Conservation (phyloP, 208 protist genomes). For the Leishmania gerbilli region DNA sequence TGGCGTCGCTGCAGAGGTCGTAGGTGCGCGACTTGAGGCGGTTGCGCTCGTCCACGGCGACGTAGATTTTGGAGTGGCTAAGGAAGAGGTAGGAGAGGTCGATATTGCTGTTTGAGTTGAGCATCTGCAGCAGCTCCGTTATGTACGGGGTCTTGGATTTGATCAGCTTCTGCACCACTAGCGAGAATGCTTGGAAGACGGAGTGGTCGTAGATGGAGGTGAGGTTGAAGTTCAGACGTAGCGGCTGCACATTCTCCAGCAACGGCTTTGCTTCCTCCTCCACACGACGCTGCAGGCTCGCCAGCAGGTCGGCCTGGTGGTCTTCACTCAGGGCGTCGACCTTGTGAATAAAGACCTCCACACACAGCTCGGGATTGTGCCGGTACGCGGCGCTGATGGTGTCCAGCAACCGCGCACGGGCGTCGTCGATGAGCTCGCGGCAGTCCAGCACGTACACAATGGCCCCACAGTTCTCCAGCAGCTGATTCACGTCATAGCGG, state of each 20-base stretch:
- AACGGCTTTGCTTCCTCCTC: constrained; percentile 80
- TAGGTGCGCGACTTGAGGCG: constrained; percentile 80
- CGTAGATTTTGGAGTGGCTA: constrained; percentile 86
- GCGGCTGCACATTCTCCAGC: constrained; percentile 57
- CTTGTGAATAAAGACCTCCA: constrained; percentile 93
- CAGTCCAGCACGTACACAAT: constrained; percentile 92
- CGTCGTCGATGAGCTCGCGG: constrained; percentile 84
- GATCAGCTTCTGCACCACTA: constrained; percentile 87
- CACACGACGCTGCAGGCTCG: constrained; percentile 77
- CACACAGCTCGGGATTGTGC: constrained; percentile 72
- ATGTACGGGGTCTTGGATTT: constrained; percentile 81
- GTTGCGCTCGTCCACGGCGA: constrained; percentile 83
- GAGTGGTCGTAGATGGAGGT: constrained; percentile 93
- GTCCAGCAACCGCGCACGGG: constrained; percentile 73
- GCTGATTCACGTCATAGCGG: constrained; percentile 59
- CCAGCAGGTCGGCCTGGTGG: constrained; percentile 81
- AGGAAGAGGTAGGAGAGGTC: constrained; percentile 88
- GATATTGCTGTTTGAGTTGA: constrained; percentile 89
- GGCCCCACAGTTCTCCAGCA: constrained; percentile 85
- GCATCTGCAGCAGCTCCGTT: constrained; percentile 82
- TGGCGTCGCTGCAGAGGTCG: constrained; percentile 87
- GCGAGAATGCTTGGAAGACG: constrained; percentile 90
- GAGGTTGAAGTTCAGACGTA: constrained; percentile 89
- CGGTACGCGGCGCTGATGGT: constrained; percentile 79
- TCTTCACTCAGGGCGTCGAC: constrained; percentile 88